phyloP scores from a whole-genome alignment of 2,329 filamentous ascomycete species.

The Onygenales sp. region DNA sequence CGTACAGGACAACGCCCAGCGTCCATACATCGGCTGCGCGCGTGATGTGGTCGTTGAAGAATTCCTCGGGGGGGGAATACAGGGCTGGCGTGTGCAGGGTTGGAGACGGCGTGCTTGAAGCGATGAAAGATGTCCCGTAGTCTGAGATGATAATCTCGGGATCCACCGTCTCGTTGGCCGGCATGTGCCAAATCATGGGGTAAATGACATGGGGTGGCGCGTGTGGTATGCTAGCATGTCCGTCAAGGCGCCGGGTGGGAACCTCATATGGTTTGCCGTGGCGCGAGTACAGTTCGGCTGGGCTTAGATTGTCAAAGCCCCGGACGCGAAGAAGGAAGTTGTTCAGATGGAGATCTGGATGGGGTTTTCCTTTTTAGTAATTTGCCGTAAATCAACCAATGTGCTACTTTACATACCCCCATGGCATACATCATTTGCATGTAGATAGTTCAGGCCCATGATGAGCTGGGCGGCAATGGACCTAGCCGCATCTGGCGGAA shows the following conservation, averaged over 20 bases:
- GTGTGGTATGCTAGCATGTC: constrained; percentile 13
- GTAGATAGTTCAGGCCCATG: no score
- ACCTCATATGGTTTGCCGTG: constrained; percentile 13
- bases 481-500: no score
- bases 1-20: constrained; percentile 13
- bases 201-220: constrained; percentile 13
- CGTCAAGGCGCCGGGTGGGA: constrained; percentile 13
- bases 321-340: constrained; percentile 14
- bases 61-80: constrained; percentile 14
- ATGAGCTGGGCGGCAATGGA: no score
- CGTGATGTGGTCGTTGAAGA: constrained; percentile 10
- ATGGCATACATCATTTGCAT: constrained; percentile 8
- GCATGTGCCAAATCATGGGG: constrained; percentile 13
- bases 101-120: constrained; percentile 12
- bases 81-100: constrained; percentile 15
- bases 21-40: constrained; percentile 16
- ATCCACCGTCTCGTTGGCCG: constrained; percentile 13
- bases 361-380: constrained; percentile 1
- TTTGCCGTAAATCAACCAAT: not conserved
- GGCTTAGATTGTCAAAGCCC: constrained; percentile 12
- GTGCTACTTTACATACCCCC: constrained; percentile 9
- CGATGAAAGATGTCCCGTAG: constrained; percentile 16
- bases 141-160: constrained; percentile 17
- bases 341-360: constrained; percentile 12
- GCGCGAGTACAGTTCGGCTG: constrained; percentile 12